These are phyloP conservation scores for Kuraishia ogatae DNA, from an alignment of 805 yeast genomes.

Conservation along the genomic window DNA sequence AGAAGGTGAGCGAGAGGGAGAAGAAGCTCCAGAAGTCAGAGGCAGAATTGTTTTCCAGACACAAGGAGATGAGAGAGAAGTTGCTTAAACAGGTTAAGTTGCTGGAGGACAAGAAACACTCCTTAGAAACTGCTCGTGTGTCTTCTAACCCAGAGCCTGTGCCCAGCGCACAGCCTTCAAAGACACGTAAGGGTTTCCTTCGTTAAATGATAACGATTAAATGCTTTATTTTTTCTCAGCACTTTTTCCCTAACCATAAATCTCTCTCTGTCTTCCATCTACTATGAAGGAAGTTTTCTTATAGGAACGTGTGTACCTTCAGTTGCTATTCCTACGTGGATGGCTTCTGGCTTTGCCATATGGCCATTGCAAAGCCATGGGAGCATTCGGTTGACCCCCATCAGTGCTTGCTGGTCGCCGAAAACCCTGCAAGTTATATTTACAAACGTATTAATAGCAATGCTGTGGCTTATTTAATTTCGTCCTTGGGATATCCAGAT, in stretches of 20 bases:
- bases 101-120: constrained; percentile 84
- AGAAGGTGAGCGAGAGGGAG: constrained; percentile 93
- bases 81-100: constrained; percentile 80
- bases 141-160: constrained; percentile 23
- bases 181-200: constrained; percentile 73
- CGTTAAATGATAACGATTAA: constrained; percentile 28
- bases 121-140: constrained; percentile 55
- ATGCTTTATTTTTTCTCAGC: not conserved
- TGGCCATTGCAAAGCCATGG: no score
- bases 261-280: not conserved
- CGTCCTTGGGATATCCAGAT: no score
- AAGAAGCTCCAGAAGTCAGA: constrained; percentile 94
- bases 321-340: not conserved
- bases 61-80: constrained; percentile 95
- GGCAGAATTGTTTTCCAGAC: constrained; percentile 91
- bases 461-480: not conserved
- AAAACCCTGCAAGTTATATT: not conserved
- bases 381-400: not conserved
- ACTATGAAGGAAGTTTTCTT: not conserved
- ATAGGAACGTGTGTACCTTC: not conserved
- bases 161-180: constrained; percentile 34
- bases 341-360: not conserved
- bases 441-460: not conserved
- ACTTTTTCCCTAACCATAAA: not conserved
- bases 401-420: not conserved